Evolutionary conservation across 2,329 filamentous ascomycete genomes (phyloP), one percentile per base, ranked within the genome.

Genomic region (Cytospora mali): DNA sequence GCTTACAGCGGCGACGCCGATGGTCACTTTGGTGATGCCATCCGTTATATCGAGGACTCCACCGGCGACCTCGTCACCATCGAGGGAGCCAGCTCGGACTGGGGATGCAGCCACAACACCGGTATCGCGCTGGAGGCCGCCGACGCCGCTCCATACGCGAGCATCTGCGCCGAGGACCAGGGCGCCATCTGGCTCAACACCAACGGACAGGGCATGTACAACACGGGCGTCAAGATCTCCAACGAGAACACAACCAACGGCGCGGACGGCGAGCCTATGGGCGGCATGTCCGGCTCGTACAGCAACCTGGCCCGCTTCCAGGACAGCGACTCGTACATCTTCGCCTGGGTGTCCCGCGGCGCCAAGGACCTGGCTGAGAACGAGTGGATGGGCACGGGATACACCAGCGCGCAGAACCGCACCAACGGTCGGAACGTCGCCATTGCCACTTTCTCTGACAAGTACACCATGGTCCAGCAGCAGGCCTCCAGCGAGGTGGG

Each of bases 161-260:
- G 79, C 58, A 75, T 87, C 63, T 87, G 84, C 68, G 81, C 85
- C 21, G 84, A 87, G 68, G 85, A 88, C 66, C 84, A 88, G 70
- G 85, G 85, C 25, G 82, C 80, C 49, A 85, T 88, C 73, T 88
- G 85, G 85, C 76, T 88, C 55, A 88, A 88, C 76, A 87, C 84
- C 25, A 78, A 82, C 61, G 81, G 79, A 2, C 82, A 83, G 68
- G 80, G 80, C 28, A 88, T 88, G 85, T 69, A 64, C 62, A 76
- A 69, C 64, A 69, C 71, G 49, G 84, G 84, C 31, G 77, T 83
- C 68, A 88, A 88, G 74, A 78, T 88, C 64, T 84, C 84, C 62
- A 87, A 87, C 72, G 84, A 88, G 71, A 83, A 85, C 66, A 81
- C 80, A 25, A 86, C 82, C 64, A 87, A 88, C 69, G 85, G 85